Evolutionary conservation across 495 filamentous ascomycete genomes (phyloP), one percentile per base, ranked within the genome.

Genomic region (Penicillium bialowiezense): DNA sequence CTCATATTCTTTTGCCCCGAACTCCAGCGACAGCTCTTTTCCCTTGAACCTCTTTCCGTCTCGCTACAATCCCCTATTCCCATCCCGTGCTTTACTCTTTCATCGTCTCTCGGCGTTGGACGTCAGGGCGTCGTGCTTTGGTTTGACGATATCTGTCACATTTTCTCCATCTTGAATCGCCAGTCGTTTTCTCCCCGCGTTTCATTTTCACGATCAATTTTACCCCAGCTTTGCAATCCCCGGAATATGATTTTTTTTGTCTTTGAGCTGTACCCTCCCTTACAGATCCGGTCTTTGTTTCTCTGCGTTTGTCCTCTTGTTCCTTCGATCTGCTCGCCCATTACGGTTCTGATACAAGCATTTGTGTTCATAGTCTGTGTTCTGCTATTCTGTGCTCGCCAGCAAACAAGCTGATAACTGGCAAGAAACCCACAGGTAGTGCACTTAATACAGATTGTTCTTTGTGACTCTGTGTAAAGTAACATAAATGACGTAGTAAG

Each of bases 21-120:
- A 39, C 44, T 46, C 32, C 56, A 59, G 63, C 53, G 41, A 59
- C 52, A 51, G 57, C 52, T 55, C 55, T 50, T 55, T 54, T 55
- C 62, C 54, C 55, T n/a, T n/a, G n/a, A n/a, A n/a, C n/a, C 56
- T 41, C 26, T 29, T 48, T 54, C 32, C 23, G 44, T 46, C 15
- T 51, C 39, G 56, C 43, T 40, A 17, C 14, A 24, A 24, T 41
- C 26, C 41, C 31, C 15, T 60, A 41, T 53, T 49, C 54, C 57
- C 63, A 55, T 49, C 63, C 60, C 59, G 59, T 69, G 54, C 59
- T 69, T 69, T 63, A 38, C 43, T 54, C 41, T 50, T 58, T 58
- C 65, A 65, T 64, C 67, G 67, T 73, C 68, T 69, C 53, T 65
- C 63, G 68, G 70, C 68, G 70, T 73, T 73, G 70, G 70, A 69